A percentile compares a stretch with the other conserved stretches of the same genome.
Evolutionary conservation across 177 flowering plant genomes (phyloP).

Genomic region (Vitis hybrid): DNA sequence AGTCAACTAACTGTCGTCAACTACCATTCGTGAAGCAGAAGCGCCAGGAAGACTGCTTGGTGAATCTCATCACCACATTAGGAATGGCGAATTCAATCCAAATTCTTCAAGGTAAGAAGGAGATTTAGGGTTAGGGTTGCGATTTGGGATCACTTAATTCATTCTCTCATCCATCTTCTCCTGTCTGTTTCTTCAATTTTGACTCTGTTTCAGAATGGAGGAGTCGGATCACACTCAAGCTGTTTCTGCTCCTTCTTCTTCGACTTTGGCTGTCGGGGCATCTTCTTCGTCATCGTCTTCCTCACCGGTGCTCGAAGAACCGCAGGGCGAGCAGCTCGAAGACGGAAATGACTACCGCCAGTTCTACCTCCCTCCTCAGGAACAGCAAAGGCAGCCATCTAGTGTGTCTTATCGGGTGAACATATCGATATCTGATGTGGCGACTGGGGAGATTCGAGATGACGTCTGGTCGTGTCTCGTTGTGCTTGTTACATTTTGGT

Average conservation of each 20-base stretch:
- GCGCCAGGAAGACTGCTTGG: no score
- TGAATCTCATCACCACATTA: no score
- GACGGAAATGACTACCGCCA: slow-evolving; percentile 5
- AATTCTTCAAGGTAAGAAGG: not conserved
- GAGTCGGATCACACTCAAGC: slow-evolving; percentile 13
- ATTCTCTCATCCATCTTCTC: not conserved
- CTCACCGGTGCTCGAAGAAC: slow-evolving; percentile 15
- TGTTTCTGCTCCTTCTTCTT: slow-evolving; percentile 4
- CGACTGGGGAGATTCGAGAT: slow-evolving; percentile 21
- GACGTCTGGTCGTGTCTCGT: slow-evolving; percentile 57
- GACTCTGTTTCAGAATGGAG: slow-evolving; percentile 26
- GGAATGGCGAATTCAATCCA: not conserved
- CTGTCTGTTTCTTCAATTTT: not conserved
- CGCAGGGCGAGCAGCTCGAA: slow-evolving; percentile 3
- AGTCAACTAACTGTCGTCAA: no score
- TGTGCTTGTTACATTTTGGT: slow-evolving; percentile 58
- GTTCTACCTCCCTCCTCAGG: not conserved
- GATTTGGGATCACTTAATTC: not conserved
- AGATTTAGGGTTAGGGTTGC: not conserved
- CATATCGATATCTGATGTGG: slow-evolving; percentile 11
- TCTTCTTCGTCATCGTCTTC: slow-evolving; percentile 16
- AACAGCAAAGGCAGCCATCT: slow-evolving; percentile 5
- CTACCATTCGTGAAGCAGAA: no score
- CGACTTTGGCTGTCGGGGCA: slow-evolving; percentile 6
- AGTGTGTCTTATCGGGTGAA: slow-evolving; percentile 27